These are phyloP conservation scores for Carpinus viminea DNA, from an alignment of 306 rosid species.

Conservation along the genomic window DNA sequence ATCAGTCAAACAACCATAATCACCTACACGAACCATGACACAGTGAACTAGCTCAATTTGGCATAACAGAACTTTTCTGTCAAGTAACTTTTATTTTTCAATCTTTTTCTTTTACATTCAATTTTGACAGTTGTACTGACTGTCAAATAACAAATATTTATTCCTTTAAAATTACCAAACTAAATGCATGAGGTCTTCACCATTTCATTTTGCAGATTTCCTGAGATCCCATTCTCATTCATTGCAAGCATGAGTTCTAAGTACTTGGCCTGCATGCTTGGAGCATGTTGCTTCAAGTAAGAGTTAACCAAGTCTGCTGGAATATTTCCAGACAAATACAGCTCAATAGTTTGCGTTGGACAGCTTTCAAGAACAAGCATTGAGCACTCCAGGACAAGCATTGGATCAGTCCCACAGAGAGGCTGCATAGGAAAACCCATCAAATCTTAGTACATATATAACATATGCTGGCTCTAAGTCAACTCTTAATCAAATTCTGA, in stretches of 20 bases:
- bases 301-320: slow-evolving; percentile 97
- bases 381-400: slow-evolving; percentile 90
- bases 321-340: slow-evolving; percentile 91
- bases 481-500: not conserved
- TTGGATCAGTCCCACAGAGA: slow-evolving; percentile 87
- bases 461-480: not conserved
- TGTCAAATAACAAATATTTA: not conserved
- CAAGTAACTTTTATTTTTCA: not conserved
- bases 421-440: slow-evolving; percentile 66
- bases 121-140: not conserved
- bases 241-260: slow-evolving; percentile 97
- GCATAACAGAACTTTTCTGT: not conserved
- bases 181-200: slow-evolving; percentile 45
- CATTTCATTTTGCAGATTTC: slow-evolving; percentile 98
- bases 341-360: slow-evolving; percentile 91
- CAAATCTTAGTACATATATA: slow-evolving; percentile 14
- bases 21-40: not conserved
- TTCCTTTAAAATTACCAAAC: slow-evolving; percentile 18
- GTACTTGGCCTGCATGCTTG: slow-evolving; percentile 90
- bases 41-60: not conserved
- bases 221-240: slow-evolving; percentile 90
- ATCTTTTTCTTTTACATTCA: not conserved
- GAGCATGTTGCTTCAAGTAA: slow-evolving; percentile 96
- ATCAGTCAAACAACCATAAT: not conserved
- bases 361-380: slow-evolving; percentile 97